These are phyloP conservation scores for Coemansia asiatica DNA, from an alignment of 192 early-diverging fungal species.

Conservation along the genomic window DNA sequence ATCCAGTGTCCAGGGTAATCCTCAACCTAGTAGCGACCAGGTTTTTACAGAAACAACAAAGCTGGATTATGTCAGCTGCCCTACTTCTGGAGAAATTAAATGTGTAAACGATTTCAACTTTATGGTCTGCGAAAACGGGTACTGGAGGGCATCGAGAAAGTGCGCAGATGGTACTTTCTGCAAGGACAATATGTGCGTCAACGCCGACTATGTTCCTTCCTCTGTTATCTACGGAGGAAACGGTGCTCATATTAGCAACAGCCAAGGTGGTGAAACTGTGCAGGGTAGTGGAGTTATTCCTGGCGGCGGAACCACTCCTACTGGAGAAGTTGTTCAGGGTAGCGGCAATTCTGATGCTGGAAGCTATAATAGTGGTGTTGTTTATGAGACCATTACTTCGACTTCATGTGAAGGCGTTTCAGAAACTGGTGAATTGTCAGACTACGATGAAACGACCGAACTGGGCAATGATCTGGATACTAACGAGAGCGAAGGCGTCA, in stretches of 20 bases:
- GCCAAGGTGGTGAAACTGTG: neutral
- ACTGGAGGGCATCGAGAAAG: slow-evolving; percentile 6
- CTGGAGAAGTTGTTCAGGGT: neutral
- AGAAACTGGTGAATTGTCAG: neutral
- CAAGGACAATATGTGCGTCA: neutral
- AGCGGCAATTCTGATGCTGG: neutral
- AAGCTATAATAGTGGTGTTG: neutral
- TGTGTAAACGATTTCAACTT: slow-evolving; percentile 8
- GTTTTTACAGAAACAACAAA: neutral
- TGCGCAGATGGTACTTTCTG: slow-evolving; percentile 5
- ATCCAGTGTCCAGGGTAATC: too few species aligned
- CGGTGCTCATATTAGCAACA: neutral
- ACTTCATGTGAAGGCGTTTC: neutral
- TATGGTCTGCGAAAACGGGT: slow-evolving; percentile 10
- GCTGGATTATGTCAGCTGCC: slow-evolving; percentile 4
- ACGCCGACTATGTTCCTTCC: neutral
- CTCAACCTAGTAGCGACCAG: too few species aligned
- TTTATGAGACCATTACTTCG: neutral
- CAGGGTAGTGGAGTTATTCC: too few species aligned
- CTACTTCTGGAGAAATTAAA: neutral
- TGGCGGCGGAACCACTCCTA: neutral
- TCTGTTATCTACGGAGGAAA: neutral
- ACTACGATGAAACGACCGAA: neutral
- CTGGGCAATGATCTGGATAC: too few species aligned
- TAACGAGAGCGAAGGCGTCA: neutral